phyloP scores from a whole-genome alignment of 164 flowering plant genomes.

The Echeveria elegans region DNA sequence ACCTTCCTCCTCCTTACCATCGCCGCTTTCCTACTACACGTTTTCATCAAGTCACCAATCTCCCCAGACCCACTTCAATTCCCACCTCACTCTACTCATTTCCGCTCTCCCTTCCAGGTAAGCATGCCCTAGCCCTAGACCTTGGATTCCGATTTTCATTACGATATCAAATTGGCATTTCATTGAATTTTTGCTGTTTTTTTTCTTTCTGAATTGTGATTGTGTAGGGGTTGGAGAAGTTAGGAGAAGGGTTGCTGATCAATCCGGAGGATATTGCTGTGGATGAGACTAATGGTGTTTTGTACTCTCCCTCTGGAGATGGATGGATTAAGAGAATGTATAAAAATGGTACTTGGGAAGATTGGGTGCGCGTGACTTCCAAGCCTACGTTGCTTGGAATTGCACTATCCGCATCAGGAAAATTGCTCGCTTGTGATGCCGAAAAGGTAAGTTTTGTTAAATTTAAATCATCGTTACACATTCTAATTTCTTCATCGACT shows the following conservation, averaged over 20 bases:
- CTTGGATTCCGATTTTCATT: not conserved
- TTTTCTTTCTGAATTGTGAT: too few relatives aligned
- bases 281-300: conserved; percentile 29
- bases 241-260: conserved; percentile 53
- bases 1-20: not conserved
- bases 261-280: conserved; percentile 55
- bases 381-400: conserved; percentile 38
- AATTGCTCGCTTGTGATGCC: conserved; percentile 48
- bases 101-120: not conserved
- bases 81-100: not conserved
- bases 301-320: conserved; percentile 63
- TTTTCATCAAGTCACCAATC: not conserved
- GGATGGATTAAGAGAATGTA: conserved; percentile 66
- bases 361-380: conserved; percentile 37
- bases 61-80: not conserved
- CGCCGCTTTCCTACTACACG: not conserved
- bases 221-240: conserved; percentile 35
- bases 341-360: conserved; percentile 48
- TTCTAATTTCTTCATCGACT: too few relatives aligned
- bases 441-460: too few relatives aligned
- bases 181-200: too few relatives aligned
- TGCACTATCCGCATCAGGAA: conserved; percentile 25
- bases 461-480: too few relatives aligned
- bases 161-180: too few relatives aligned
- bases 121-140: not conserved